Conservation (phyloP, 1,139 yeast genomes). For the Pichia kudriavzevii region DNA sequence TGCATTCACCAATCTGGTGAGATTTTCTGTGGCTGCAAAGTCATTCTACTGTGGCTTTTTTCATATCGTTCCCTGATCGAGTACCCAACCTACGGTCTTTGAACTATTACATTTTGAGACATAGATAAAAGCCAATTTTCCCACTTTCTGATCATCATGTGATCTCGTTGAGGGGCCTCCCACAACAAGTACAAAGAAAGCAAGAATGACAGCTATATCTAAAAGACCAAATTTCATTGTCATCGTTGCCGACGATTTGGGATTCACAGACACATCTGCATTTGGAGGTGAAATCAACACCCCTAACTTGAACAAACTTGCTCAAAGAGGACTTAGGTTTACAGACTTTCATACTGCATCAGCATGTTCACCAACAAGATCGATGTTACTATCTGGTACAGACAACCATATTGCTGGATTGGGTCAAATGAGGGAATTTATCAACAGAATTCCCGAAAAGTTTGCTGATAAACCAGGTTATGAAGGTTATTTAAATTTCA, state of each 20-base stretch:
- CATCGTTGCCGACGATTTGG: slow-evolving; percentile 57
- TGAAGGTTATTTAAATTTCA: slow-evolving; percentile 47
- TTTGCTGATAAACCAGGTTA: slow-evolving; percentile 47
- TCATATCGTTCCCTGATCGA: too few species aligned
- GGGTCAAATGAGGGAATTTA: slow-evolving; percentile 53
- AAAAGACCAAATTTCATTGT: slow-evolving; percentile 42
- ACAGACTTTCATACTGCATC: slow-evolving; percentile 59
- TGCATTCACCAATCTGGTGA: too few species aligned
- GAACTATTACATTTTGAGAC: too few species aligned
- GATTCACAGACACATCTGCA: slow-evolving; percentile 49
- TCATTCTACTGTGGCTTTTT: too few species aligned
- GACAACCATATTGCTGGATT: slow-evolving; percentile 56
- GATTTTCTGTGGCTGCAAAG: too few species aligned
- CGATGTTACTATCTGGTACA: slow-evolving; percentile 55
- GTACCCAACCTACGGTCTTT: too few species aligned
- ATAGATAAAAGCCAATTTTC: too few species aligned
- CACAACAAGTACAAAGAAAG: too few species aligned
- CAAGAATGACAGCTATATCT: too few species aligned
- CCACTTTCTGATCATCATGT: too few species aligned
- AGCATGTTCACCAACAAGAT: slow-evolving; percentile 59
- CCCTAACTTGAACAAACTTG: slow-evolving; percentile 43
- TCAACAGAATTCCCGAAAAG: slow-evolving; percentile 31
- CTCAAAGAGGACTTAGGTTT: slow-evolving; percentile 38
- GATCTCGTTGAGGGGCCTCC: too few species aligned
- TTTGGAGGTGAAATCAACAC: slow-evolving; percentile 56